Evolutionary conservation across 2,329 filamentous ascomycete genomes (phyloP).

Genomic region (Rhynchosporium agropyri): DNA sequence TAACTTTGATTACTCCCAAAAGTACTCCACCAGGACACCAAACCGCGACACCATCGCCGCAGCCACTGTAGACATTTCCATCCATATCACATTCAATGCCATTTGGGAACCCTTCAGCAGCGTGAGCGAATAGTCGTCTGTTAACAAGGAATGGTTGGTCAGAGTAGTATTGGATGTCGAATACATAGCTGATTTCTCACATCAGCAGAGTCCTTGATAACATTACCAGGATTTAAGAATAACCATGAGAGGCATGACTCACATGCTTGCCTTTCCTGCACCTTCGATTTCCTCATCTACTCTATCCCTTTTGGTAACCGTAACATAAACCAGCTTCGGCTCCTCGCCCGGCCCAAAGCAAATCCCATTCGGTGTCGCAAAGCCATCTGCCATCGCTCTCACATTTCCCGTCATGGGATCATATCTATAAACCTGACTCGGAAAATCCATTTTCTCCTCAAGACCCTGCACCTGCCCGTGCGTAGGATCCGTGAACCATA

Average conservation of each 20-base stretch:
- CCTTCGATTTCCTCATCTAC: slow-evolving; percentile 30
- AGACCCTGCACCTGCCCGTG: slow-evolving; percentile 64
- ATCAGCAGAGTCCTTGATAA: neutral
- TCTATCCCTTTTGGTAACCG: slow-evolving; percentile 54
- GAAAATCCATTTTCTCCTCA: slow-evolving; percentile 54
- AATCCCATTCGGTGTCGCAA: slow-evolving; percentile 59
- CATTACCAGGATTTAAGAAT: too few species aligned
- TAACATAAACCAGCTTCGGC: slow-evolving; percentile 52
- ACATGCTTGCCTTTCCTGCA: slow-evolving; percentile 24
- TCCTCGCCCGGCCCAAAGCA: slow-evolving; percentile 57
- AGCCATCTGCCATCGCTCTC: slow-evolving; percentile 59
- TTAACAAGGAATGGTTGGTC: slow-evolving; percentile 33
- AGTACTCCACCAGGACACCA: slow-evolving; percentile 53
- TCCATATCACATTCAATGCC: slow-evolving; percentile 57
- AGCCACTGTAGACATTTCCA: slow-evolving; percentile 59
- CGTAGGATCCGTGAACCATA: slow-evolving; percentile 67
- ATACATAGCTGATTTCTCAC: slow-evolving; percentile 30
- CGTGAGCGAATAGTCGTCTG: slow-evolving; percentile 55
- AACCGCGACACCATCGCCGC: slow-evolving; percentile 57
- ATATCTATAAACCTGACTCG: slow-evolving; percentile 61
- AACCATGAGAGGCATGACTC: slow-evolving; percentile 1
- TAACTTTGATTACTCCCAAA: slow-evolving; percentile 52
- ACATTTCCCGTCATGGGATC: slow-evolving; percentile 54
- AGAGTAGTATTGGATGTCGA: slow-evolving; percentile 27
- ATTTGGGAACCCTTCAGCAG: slow-evolving; percentile 58